A percentile compares a stretch with the other conserved stretches of the same genome.
Conservation (phyloP, 163 green algal species). For the Scenedesmus sp. region DNA sequence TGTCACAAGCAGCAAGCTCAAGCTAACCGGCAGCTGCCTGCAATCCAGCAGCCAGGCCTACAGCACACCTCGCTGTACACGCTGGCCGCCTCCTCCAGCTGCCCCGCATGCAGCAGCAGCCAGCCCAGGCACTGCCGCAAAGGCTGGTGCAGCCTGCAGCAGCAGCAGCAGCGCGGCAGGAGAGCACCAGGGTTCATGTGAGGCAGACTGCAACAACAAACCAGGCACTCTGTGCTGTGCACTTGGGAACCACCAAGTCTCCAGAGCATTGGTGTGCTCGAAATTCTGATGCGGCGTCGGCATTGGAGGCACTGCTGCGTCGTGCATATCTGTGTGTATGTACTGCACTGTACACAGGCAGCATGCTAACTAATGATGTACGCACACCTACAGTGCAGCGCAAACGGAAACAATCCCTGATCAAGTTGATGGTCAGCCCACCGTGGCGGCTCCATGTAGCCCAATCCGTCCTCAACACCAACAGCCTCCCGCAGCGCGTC, state of each 20-base stretch:
- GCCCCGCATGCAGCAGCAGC: constrained; percentile 55
- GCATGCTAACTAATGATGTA: too few species aligned
- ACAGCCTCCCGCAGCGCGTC: constrained; percentile 47
- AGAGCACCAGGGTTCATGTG: too few species aligned
- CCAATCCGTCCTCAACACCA: constrained; percentile 52
- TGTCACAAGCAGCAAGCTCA: neutral
- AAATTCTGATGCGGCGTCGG: too few species aligned
- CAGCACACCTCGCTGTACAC: constrained; percentile 45
- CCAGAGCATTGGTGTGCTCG: too few species aligned
- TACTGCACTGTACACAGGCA: too few species aligned
- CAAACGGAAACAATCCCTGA: neutral
- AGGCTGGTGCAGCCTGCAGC: constrained; percentile 55
- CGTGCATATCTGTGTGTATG: too few species aligned
- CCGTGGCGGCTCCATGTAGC: constrained; percentile 69
- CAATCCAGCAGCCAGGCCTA: too few species aligned
- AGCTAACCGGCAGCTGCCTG: neutral
- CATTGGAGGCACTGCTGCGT: too few species aligned
- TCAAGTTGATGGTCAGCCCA: neutral
- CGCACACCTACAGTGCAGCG: too few species aligned
- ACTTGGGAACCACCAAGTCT: too few species aligned
- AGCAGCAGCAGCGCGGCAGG: neutral
- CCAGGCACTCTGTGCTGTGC: too few species aligned
- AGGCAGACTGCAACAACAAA: too few species aligned
- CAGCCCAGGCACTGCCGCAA: constrained; percentile 70
- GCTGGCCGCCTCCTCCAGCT: constrained; percentile 41